Evolutionary conservation across 495 filamentous ascomycete genomes (phyloP).

Genomic region (Rostrohypoxylon terebratum): DNA sequence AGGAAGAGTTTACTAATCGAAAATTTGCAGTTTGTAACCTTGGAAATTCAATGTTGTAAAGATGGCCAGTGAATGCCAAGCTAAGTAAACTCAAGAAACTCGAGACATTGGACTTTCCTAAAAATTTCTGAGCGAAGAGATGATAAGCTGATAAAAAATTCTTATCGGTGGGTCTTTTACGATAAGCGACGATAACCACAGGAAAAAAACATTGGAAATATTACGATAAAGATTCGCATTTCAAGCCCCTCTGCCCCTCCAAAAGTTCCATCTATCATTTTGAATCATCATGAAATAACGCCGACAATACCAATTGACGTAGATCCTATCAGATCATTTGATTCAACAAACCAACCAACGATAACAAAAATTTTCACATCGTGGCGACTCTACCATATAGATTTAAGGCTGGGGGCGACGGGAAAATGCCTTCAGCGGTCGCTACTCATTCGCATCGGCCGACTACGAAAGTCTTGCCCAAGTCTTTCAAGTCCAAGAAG

Average conservation of each 20-base stretch:
- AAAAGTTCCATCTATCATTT: conserved; percentile 9
- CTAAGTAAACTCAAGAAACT: conserved; percentile 3
- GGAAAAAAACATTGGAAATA: conserved; percentile 37
- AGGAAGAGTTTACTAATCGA: background rate
- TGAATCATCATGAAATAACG: background rate
- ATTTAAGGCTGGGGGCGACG: conserved; percentile 84
- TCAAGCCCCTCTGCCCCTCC: conserved; percentile 39
- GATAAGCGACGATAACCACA: conserved; percentile 40
- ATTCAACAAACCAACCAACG: background rate
- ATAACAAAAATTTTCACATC: conserved; percentile 41
- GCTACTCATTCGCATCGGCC: conserved; percentile 85
- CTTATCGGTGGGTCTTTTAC: conserved; percentile 42
- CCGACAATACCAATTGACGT: background rate
- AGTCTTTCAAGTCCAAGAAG: conserved; percentile 90
- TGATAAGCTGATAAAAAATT: conserved; percentile 24
- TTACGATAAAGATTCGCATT: conserved; percentile 31
- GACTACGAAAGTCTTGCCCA: conserved; percentile 87
- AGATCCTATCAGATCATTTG: background rate
- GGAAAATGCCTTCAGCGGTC: conserved; percentile 69
- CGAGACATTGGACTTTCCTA: conserved; percentile 16
- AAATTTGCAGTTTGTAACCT: conserved; percentile 6
- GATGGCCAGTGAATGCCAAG: conserved; percentile 24
- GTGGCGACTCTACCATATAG: conserved; percentile 83
- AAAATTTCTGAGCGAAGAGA: conserved; percentile 34
- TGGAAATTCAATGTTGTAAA: conserved; percentile 9